These are phyloP conservation scores for Epichloe gansuensis DNA, from an alignment of 2,329 filamentous ascomycete genomes.

Conservation along the genomic window DNA sequence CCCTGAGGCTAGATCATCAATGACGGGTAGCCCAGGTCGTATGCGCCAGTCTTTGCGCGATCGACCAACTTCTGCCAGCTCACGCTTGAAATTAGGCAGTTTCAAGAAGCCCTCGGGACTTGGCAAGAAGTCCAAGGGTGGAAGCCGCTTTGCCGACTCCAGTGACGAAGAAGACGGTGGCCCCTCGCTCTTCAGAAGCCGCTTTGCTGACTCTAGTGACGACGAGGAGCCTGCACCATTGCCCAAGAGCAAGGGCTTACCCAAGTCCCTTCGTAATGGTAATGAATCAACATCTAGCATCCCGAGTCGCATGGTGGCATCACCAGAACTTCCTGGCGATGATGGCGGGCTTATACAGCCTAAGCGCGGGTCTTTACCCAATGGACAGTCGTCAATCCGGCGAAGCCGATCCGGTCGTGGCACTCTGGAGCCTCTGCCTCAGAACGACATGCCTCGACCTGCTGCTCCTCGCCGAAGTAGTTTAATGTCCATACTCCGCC, in stretches of 20 bases:
- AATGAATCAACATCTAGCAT: slow-evolving; percentile 5
- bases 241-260: slow-evolving; percentile 21
- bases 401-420: slow-evolving; percentile 31
- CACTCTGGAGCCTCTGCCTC: slow-evolving; percentile 15
- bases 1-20: slow-evolving; percentile 20
- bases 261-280: slow-evolving; percentile 19
- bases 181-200: slow-evolving; percentile 34
- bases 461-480: slow-evolving; percentile 30
- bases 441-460: slow-evolving; percentile 6
- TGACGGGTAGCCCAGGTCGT: slow-evolving; percentile 15
- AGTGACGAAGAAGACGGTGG: slow-evolving; percentile 43
- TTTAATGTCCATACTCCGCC: slow-evolving; percentile 49
- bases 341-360: slow-evolving; percentile 32
- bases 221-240: slow-evolving; percentile 9
- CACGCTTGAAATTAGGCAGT: slow-evolving; percentile 25
- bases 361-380: slow-evolving; percentile 6
- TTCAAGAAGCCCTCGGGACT: slow-evolving; percentile 30
- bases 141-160: slow-evolving; percentile 48
- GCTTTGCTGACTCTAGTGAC: slow-evolving; percentile 36
- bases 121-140: slow-evolving; percentile 25
- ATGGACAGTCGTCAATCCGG: slow-evolving; percentile 19
- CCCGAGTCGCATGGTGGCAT: slow-evolving; percentile 19
- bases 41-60: slow-evolving; percentile 36
- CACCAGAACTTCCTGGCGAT: slow-evolving; percentile 49
- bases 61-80: slow-evolving; percentile 19